A percentile compares a stretch with the other conserved stretches of the same genome.
Conservation (phyloP, 2,329 filamentous ascomycete species). For the Penicillium sp. region DNA sequence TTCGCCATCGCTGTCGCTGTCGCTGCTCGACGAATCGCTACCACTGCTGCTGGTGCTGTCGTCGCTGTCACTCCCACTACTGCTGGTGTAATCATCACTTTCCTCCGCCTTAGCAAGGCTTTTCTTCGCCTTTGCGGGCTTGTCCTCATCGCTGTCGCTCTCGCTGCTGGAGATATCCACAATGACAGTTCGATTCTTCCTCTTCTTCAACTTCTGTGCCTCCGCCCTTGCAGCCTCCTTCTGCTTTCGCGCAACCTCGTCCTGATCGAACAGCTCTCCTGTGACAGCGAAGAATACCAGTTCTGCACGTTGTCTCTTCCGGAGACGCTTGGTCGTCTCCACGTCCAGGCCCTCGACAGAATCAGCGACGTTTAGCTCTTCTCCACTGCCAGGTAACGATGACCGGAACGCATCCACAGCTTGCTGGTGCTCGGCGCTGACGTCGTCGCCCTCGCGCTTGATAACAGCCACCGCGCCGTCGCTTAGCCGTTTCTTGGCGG, state of each 20-base stretch:
- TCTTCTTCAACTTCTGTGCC: conserved; percentile 32
- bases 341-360: conserved; percentile 25
- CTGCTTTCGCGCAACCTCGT: conserved; percentile 28
- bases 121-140: conserved; percentile 22
- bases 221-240: conserved; percentile 22
- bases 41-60: conserved; percentile 23
- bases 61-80: conserved; percentile 21
- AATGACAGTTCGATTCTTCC: conserved; percentile 46
- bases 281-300: conserved; percentile 39
- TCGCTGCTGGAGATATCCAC: conserved; percentile 47
- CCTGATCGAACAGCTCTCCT: conserved; percentile 31
- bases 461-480: conserved; percentile 66
- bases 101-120: conserved; percentile 12
- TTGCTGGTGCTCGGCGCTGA: conserved; percentile 45
- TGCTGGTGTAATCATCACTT: conserved; percentile 25
- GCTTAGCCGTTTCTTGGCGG: conserved; percentile 65
- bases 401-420: conserved; percentile 54
- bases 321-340: conserved; percentile 33
- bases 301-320: conserved; percentile 42
- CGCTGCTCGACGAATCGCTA: conserved; percentile 23
- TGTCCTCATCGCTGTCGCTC: conserved; percentile 27
- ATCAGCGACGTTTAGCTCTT: conserved; percentile 28
- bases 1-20: conserved; percentile 17
- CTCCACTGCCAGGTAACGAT: conserved; percentile 27
- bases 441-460: conserved; percentile 41